Evolutionary conservation across 495 filamentous ascomycete genomes (phyloP).

Genomic region (Xylaria venustula): DNA sequence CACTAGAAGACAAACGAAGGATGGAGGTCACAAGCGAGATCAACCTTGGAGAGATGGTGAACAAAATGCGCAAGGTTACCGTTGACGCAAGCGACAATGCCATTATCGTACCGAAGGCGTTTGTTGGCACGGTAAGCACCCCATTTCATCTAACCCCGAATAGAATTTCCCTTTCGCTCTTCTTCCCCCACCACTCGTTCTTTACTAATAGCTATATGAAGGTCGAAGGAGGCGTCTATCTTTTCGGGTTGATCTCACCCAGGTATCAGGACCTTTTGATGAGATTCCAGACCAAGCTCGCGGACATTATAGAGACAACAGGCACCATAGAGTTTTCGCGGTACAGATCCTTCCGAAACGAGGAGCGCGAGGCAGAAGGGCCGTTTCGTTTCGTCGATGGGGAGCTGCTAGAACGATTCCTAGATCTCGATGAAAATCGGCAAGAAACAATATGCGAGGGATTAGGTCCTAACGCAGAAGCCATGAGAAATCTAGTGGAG

Average conservation of each 20-base stretch:
- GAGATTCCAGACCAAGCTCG: slow-evolving; percentile 70
- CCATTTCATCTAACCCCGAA: no score
- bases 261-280: slow-evolving; percentile 76
- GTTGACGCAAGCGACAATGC: slow-evolving; percentile 59
- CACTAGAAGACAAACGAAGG: slow-evolving; percentile 66
- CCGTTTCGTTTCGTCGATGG: slow-evolving; percentile 91
- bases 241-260: slow-evolving; percentile 74
- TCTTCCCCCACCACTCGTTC: no score
- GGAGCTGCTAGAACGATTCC: slow-evolving; percentile 82
- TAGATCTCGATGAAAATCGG: slow-evolving; percentile 61
- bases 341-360: slow-evolving; percentile 76
- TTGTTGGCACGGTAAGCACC: slow-evolving; percentile 82
- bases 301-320: slow-evolving; percentile 58
- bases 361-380: slow-evolving; percentile 66
- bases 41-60: slow-evolving; percentile 87
- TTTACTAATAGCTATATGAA: slow-evolving; percentile 39
- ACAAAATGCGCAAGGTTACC: slow-evolving; percentile 63
- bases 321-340: slow-evolving; percentile 71
- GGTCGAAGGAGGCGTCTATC: slow-evolving; percentile 89
- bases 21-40: slow-evolving; percentile 77
- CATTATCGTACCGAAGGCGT: slow-evolving; percentile 76
- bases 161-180: no score
- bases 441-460: slow-evolving; percentile 67
- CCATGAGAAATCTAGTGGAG: slow-evolving; percentile 70
- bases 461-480: slow-evolving; percentile 65